Conservation (phyloP, 148 eudicot genomes). For the Hydrangea macrophylla region DNA sequence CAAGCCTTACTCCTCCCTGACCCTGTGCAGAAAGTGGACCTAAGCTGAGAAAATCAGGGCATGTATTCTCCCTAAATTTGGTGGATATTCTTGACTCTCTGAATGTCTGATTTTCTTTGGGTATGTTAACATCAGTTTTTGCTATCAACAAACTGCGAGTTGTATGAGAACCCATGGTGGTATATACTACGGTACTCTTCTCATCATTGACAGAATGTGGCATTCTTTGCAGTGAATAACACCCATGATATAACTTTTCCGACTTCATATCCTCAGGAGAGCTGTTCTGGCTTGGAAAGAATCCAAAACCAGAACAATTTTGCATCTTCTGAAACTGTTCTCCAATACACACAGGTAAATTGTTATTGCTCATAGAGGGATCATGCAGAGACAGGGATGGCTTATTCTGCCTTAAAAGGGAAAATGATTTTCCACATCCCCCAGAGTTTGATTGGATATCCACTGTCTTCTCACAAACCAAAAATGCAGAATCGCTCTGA, state of each 20-base stretch:
- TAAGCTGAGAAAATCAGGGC: slow-evolving; percentile 22
- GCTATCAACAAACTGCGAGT: slow-evolving; percentile 48
- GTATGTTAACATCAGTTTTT: slow-evolving; percentile 39
- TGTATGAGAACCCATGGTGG: slow-evolving; percentile 47
- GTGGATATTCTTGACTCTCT: slow-evolving; percentile 20
- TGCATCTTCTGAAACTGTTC: slow-evolving; percentile 26
- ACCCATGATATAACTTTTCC: slow-evolving; percentile 17
- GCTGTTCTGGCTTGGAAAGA: slow-evolving; percentile 22
- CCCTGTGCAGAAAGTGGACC: slow-evolving; percentile 24
- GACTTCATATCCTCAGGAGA: slow-evolving; percentile 16
- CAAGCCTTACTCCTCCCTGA: slow-evolving; percentile 48
- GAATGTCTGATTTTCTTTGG: slow-evolving; percentile 20
- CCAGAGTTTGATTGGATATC: slow-evolving; percentile 24
- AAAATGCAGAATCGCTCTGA: slow-evolving; percentile 26
- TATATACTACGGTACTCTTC: slow-evolving; percentile 46
- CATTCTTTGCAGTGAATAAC: slow-evolving; percentile 18
- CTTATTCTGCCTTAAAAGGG: slow-evolving; percentile 21
- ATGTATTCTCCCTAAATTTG: slow-evolving; percentile 24
- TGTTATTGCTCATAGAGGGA: slow-evolving; percentile 25
- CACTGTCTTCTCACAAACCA: slow-evolving; percentile 33
- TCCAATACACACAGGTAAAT: slow-evolving; percentile 23
- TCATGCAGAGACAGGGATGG: slow-evolving; percentile 17
- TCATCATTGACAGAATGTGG: slow-evolving; percentile 30
- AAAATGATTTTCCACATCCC: slow-evolving; percentile 10
- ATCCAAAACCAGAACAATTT: slow-evolving; percentile 7